phyloP scores from a whole-genome alignment of 140 eudicot genomes.

The Cichorium intybus region DNA sequence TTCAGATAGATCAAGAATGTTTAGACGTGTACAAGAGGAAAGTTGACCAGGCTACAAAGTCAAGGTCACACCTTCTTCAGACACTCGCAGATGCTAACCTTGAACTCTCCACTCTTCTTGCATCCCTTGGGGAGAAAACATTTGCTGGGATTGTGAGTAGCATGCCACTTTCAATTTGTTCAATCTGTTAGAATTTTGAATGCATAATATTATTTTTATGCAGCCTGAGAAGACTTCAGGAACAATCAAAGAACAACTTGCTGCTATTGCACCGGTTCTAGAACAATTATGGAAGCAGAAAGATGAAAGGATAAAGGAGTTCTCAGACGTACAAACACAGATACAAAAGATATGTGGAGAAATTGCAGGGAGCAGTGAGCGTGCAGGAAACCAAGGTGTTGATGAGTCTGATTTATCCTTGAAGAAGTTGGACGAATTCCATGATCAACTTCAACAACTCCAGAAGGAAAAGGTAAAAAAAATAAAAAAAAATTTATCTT shows the following conservation, averaged over 20 bases:
- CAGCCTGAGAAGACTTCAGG: constrained; percentile 50
- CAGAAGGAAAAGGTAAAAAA: constrained; percentile 70
- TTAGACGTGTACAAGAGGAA: constrained; percentile 66
- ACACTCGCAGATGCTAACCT: constrained; percentile 59
- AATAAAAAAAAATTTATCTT: too few species aligned
- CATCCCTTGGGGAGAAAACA: constrained; percentile 64
- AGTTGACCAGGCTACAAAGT: constrained; percentile 66
- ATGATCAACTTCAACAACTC: constrained; percentile 74
- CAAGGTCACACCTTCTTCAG: constrained; percentile 57
- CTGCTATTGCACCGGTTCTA: constrained; percentile 53
- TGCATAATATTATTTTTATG: constrained; percentile 1
- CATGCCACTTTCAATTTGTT: background rate
- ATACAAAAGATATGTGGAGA: constrained; percentile 61
- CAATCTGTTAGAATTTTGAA: background rate
- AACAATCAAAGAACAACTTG: constrained; percentile 58
- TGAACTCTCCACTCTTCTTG: constrained; percentile 51
- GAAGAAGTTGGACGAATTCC: constrained; percentile 65
- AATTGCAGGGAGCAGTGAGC: constrained; percentile 56
- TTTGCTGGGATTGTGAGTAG: constrained; percentile 52
- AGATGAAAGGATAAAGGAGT: constrained; percentile 61
- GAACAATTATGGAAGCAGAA: constrained; percentile 62
- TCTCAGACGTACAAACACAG: constrained; percentile 52
- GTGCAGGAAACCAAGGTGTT: constrained; percentile 17
- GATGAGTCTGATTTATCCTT: constrained; percentile 58
- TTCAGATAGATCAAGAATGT: constrained; percentile 76